phyloP scores from a whole-genome alignment of 2,329 filamentous ascomycete species.

The Fusarium albosuccineum region DNA sequence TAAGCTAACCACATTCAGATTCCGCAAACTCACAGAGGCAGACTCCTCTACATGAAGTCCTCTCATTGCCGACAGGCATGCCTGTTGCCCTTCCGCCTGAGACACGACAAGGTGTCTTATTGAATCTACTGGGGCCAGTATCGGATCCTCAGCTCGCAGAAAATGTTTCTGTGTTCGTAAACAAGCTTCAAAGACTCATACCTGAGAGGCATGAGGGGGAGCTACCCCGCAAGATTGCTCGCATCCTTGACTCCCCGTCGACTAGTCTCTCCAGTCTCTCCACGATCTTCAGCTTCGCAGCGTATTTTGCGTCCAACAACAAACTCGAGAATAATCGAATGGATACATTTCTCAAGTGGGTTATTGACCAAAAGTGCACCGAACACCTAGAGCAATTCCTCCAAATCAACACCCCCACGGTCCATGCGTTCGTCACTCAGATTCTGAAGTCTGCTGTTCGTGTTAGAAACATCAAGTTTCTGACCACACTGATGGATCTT shows the following conservation, averaged over 20 bases:
- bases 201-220: slow-evolving; percentile 1
- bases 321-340: neutral
- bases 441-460: slow-evolving; percentile 8
- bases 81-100: neutral
- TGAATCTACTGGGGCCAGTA: neutral
- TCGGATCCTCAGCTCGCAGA: neutral
- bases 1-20: neutral
- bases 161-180: neutral
- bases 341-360: neutral
- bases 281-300: neutral
- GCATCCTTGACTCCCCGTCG: neutral
- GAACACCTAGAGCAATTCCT: neutral
- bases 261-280: neutral
- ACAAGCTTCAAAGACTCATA: neutral
- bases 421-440: slow-evolving; percentile 7
- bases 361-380: slow-evolving; percentile 1
- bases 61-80: neutral
- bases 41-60: neutral
- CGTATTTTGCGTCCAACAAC: slow-evolving; percentile 3
- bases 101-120: neutral
- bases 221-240: neutral
- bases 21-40: neutral
- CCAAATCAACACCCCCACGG: neutral
- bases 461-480: neutral
- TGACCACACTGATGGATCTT: slow-evolving; percentile 5